Base-by-base conservation (phyloP, 805 yeast species). In the Sugiyamaella mastotermitis region DNA sequence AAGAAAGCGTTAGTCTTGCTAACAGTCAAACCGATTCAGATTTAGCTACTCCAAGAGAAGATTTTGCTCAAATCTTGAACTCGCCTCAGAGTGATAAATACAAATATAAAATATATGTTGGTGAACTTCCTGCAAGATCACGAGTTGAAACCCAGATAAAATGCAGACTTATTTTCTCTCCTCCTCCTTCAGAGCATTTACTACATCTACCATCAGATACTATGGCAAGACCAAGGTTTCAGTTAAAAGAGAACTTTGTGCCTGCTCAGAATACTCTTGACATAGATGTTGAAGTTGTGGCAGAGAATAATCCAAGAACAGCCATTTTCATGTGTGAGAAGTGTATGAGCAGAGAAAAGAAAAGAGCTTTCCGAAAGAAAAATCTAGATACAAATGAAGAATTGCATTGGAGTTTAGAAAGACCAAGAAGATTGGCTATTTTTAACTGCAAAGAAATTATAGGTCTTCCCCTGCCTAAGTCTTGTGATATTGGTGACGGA, bases 61-160 rank as follows among this genome's bases (percentile, higher is more conserved):
- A 18, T 21, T 32, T 22, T 40, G 38, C 15, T 15, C 29, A 35
- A 19, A 37, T 13, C 22, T 13, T 9, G 24, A 35, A 15, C 26
- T 8, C 8, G 9, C 33, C 7, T n/a, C n/a, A n/a, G 10, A 11
- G 30, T 17, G 30, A 27, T 6, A 27, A 30, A 23, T 40, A 42
- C 37, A 48, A 46, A 31, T 48, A 51, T 33, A 29, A 37, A 13
- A 35, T 51, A 11, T 24, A 21, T 31, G 36, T 49, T 1, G 40
- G 38, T 20, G 81, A 78, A 37, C 65, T 90, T 31, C 97, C 97
- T 1, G 62, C 72, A 3, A 77, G 77, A 46, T 86, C 96, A 5
- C 74, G 98, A 47, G 98, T 92, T 3, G 98, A 92, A 61, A 92
- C 97, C 14, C 98, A 92, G 62, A 86, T 92, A 56, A 90, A 86